These are phyloP conservation scores for Pleurotus tuoliensis DNA, from an alignment of 768 basidiomycete genomes.

Conservation along the genomic window DNA sequence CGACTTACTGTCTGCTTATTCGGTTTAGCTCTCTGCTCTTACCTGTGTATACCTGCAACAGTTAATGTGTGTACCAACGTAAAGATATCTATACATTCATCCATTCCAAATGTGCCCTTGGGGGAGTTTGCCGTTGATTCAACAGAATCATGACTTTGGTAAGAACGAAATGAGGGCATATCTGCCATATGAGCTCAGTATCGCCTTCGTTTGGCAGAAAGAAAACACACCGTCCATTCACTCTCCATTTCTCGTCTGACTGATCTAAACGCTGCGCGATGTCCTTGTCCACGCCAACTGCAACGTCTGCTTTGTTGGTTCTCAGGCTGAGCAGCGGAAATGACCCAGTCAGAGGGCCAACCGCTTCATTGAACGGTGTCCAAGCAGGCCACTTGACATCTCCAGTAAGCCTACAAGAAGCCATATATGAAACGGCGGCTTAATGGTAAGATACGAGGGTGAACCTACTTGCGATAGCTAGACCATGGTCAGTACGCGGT, in stretches of 20 bases:
- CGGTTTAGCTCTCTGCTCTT: too few relatives aligned
- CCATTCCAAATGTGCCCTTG: too few relatives aligned
- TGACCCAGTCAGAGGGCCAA: conserved; percentile 76
- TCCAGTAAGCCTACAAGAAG: conserved; percentile 66
- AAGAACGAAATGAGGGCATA: background rate
- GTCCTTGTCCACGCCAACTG: conserved; percentile 72
- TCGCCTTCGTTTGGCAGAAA: background rate
- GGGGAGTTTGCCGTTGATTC: too few relatives aligned
- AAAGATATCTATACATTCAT: too few relatives aligned
- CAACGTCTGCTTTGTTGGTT: conserved; percentile 95
- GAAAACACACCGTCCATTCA: conserved; percentile 66
- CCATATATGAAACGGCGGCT: background rate
- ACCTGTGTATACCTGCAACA: too few relatives aligned
- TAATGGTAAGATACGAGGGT: background rate
- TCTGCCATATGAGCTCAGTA: background rate
- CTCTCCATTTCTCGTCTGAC: conserved; percentile 68
- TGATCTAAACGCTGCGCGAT: conserved; percentile 65
- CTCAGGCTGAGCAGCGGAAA: conserved; percentile 49
- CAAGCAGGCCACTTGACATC: conserved; percentile 86
- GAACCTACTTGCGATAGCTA: conserved; percentile 79
- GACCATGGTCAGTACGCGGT: background rate
- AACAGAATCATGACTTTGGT: background rate
- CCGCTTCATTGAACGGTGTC: conserved; percentile 67
- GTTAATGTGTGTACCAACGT: too few relatives aligned
- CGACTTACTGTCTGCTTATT: too few relatives aligned